Evolutionary conservation across 345 rosid genomes (phyloP).

Genomic region (Kernera saxatilis): DNA sequence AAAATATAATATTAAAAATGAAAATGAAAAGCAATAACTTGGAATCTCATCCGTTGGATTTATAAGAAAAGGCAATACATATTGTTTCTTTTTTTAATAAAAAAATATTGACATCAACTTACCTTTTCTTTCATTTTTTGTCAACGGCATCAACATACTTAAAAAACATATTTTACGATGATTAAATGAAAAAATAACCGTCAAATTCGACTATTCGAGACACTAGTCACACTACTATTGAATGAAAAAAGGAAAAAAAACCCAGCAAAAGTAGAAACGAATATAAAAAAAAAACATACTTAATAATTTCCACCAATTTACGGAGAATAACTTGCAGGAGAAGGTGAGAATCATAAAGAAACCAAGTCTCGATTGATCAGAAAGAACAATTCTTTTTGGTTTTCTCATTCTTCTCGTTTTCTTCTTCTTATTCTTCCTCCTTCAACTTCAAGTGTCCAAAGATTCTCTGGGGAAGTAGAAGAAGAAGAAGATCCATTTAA

Average conservation of each 20-base stretch:
- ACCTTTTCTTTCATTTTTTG: neutral
- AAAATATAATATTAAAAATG: too few species aligned
- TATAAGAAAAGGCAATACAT: too few species aligned
- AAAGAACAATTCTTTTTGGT: neutral
- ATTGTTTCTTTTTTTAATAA: too few species aligned
- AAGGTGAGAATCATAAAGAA: constrained; percentile 12
- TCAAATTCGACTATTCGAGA: neutral
- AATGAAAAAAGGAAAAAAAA: neutral
- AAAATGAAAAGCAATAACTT: too few species aligned
- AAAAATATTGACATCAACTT: neutral
- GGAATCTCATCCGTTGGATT: too few species aligned
- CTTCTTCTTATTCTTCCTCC: neutral
- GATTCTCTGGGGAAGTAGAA: neutral
- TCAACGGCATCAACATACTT: neutral
- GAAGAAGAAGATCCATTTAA: constrained; percentile 15
- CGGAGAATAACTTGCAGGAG: constrained; percentile 12
- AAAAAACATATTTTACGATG: neutral
- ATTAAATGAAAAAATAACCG: neutral
- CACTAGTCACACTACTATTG: too few species aligned
- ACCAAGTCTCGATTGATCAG: neutral
- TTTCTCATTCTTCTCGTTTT: neutral
- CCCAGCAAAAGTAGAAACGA: neutral
- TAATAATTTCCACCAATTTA: neutral
- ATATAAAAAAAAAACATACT: neutral
- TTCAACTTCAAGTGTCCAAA: constrained; percentile 4